Conservation (phyloP, 805 yeast genomes). For the Hanseniaspora guilliermondii region DNA sequence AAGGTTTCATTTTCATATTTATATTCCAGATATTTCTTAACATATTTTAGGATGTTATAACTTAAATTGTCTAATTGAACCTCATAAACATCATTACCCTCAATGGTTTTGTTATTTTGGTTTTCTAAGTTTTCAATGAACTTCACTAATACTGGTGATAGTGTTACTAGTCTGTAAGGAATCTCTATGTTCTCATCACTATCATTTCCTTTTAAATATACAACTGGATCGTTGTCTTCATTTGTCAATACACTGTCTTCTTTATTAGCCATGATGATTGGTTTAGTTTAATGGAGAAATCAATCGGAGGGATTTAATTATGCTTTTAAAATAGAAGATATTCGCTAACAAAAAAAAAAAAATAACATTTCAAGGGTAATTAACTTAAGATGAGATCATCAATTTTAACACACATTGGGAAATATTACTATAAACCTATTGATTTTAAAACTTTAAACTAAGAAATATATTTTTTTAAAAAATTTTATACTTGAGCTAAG, state of each 20-base stretch:
- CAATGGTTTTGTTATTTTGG: background rate
- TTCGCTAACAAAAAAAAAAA: background rate
- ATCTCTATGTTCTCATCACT: slow-evolving; percentile 57
- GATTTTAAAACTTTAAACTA: too few species aligned
- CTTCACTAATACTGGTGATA: slow-evolving; percentile 20
- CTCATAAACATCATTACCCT: slow-evolving; percentile 25
- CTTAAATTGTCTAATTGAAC: slow-evolving; percentile 31
- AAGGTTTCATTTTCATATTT: slow-evolving; percentile 41
- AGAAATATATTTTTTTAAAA: too few species aligned
- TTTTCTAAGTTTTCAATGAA: slow-evolving; percentile 8
- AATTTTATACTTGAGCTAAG: too few species aligned
- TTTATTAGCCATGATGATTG: slow-evolving; percentile 12
- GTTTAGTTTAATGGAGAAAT: background rate
- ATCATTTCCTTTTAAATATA: slow-evolving; percentile 57
- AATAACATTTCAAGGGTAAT: background rate
- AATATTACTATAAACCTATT: too few species aligned
- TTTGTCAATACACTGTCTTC: background rate
- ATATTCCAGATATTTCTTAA: slow-evolving; percentile 75
- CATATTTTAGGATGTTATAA: slow-evolving; percentile 58
- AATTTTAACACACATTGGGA: too few species aligned
- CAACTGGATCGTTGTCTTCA: slow-evolving; percentile 3
- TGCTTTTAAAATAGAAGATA: too few species aligned
- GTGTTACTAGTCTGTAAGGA: slow-evolving; percentile 59
- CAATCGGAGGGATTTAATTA: background rate
- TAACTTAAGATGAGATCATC: too few species aligned